Base-by-base conservation (phyloP, 1,284 basidiomycete genomes). In the Limonomyces culmigenus region DNA sequence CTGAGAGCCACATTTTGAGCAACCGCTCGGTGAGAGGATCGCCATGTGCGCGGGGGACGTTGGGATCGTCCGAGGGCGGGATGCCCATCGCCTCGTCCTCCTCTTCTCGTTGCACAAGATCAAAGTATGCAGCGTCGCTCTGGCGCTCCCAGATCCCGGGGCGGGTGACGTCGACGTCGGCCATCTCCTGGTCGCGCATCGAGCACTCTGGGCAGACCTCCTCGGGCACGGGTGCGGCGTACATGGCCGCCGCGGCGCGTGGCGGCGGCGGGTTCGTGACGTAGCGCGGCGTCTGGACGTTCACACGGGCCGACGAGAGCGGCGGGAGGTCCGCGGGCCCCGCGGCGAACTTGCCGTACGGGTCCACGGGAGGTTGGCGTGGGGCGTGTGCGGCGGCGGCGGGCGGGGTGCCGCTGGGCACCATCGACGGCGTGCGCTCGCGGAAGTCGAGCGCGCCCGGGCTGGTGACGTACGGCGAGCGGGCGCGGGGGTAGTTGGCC, bases 121-220 rank as follows among this genome's bases (percentile, higher is more conserved):
- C 89, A 32, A 85, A 71, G 43, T 74, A 93, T 27, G 69, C 63
- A 5, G 65, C 72, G 52, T 98, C 93, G 51, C 85, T 91, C 47
- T 80, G 78, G 25, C 95, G 67, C 1, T 86, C 88, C 93, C 93
- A 98, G 12, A 85, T 67, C 1, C 88, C 87, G 3, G 78, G 73
- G 19, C 79, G 76, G 2, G 77, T 70, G 16, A 96, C 93, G 51
- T 83, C 70, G 19, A 98, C 87, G 55, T 96, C 93, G 23, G 84
- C 88, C 83, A 98, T 89, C 52, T 98, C 93, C 50, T 93, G 78
- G 59, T 98, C 93, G 31, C 93, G 79, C 93, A 98, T 98, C 49
- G 95, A 87, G 54, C 93, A 98, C 59, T 98, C 93, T 34, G 97
- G 66, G 49, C 93, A 98, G 31, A 97, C 64, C 54, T 96, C 91